A percentile compares a stretch with the other conserved stretches of the same genome.
phyloP scores from a whole-genome alignment of 169 alveolate species.

The Blepharisma undulans region DNA sequence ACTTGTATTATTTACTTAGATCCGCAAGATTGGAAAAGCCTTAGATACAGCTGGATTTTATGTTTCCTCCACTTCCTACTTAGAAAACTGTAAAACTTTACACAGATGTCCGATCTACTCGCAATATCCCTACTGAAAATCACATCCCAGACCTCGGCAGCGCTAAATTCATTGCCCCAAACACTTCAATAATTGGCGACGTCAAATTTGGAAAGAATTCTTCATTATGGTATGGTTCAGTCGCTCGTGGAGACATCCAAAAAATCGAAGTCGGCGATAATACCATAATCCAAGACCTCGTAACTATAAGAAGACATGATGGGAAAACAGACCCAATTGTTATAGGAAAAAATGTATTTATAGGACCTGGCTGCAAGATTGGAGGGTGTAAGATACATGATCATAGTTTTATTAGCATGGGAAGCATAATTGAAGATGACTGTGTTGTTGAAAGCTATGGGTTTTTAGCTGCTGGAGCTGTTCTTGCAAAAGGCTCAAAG shows the following conservation, averaged over 20 bases:
- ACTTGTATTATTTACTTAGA: not conserved
- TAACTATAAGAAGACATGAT: not conserved
- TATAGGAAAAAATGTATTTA: conserved; percentile 52
- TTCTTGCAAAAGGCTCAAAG: conserved; percentile 41
- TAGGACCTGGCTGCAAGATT: conserved; percentile 50
- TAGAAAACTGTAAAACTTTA: conserved; percentile 21
- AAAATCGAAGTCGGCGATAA: conserved; percentile 53
- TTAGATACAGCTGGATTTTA: not conserved
- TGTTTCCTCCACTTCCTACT: not conserved
- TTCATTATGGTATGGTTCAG: conserved; percentile 59
- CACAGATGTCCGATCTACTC: conserved; percentile 4
- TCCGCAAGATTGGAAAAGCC: not conserved
- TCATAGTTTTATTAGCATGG: conserved; percentile 62
- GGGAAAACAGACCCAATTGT: conserved; percentile 16
- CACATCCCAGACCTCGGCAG: conserved; percentile 46
- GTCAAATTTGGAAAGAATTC: conserved; percentile 52
- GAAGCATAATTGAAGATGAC: conserved; percentile 53
- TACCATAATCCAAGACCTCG: conserved; percentile 50
- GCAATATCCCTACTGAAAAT: conserved; percentile 36
- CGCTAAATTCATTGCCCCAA: conserved; percentile 62
- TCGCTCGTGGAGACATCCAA: conserved; percentile 52
- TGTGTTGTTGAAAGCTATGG: conserved; percentile 49
- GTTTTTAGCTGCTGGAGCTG: conserved; percentile 67
- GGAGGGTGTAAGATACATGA: conserved; percentile 51
- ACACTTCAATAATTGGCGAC: conserved; percentile 56